phyloP scores from a whole-genome alignment of 805 yeast species.

The Candida yuanshanica region DNA sequence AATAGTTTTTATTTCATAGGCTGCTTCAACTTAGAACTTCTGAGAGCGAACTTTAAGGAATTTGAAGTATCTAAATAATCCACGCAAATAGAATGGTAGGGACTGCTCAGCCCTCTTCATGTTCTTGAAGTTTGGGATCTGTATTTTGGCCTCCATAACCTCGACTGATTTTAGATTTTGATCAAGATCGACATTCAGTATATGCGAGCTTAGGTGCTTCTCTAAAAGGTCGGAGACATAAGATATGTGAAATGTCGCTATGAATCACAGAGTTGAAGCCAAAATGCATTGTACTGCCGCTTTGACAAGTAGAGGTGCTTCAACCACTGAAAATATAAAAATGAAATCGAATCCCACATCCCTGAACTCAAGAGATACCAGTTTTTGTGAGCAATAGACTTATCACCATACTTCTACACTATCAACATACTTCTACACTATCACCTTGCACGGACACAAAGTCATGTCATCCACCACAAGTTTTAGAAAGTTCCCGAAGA shows the following conservation, averaged over 20 bases:
- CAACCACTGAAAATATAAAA: neutral
- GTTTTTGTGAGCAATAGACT: neutral
- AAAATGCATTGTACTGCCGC: too few species aligned
- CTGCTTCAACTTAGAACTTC: too few species aligned
- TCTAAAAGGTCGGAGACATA: neutral
- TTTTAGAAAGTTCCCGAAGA: slow-evolving; percentile 20
- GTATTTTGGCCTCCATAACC: too few species aligned
- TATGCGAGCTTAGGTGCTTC: neutral
- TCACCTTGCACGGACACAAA: neutral
- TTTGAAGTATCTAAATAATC: too few species aligned
- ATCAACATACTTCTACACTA: neutral
- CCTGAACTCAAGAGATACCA: too few species aligned
- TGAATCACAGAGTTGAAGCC: too few species aligned
- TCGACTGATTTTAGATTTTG: too few species aligned
- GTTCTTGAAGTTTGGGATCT: too few species aligned
- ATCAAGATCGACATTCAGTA: neutral
- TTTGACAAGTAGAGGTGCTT: neutral
- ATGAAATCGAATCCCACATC: neutral
- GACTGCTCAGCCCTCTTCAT: too few species aligned
- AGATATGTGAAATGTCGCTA: neutral
- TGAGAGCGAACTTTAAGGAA: too few species aligned
- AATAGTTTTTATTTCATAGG: too few species aligned
- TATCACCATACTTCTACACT: neutral
- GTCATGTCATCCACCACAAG: neutral
- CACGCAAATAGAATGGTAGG: too few species aligned